Conservation (phyloP, 164 flowering plant genomes). For the Aristolochia californica region DNA sequence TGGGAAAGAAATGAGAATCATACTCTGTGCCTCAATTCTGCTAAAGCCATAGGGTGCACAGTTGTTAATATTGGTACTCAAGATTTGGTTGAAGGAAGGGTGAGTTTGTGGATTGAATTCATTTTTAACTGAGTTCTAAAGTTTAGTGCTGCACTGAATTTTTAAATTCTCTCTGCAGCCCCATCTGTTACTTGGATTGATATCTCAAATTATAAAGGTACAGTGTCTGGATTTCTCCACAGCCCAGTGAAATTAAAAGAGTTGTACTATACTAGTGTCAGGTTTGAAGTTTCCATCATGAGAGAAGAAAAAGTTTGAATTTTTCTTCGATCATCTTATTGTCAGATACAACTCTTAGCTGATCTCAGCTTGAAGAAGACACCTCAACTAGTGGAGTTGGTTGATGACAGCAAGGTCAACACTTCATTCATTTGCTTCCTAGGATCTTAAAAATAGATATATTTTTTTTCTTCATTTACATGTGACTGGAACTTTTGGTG, state of each 20-base stretch:
- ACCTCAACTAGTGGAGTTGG: conserved; percentile 81
- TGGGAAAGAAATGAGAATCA: conserved; percentile 98
- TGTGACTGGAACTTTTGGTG: background rate
- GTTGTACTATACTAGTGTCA: background rate
- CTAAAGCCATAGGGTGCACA: conserved; percentile 95
- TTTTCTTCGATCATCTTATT: conserved; percentile 7
- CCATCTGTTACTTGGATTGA: conserved; percentile 81
- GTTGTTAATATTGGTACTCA: conserved; percentile 93
- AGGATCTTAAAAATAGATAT: background rate
- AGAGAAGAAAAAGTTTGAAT: background rate
- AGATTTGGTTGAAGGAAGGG: conserved; percentile 89
- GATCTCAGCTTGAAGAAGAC: conserved; percentile 88
- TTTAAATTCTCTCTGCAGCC: conserved; percentile 39
- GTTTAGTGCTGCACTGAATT: background rate
- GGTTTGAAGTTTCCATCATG: background rate
- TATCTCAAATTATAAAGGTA: conserved; percentile 94
- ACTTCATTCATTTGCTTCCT: no score
- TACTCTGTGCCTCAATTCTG: conserved; percentile 88
- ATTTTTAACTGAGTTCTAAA: no score
- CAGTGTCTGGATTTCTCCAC: background rate
- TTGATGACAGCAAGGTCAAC: conserved; percentile 59
- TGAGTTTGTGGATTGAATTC: conserved; percentile 22
- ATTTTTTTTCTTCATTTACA: background rate
- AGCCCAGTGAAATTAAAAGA: background rate
- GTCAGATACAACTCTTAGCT: conserved; percentile 84